Base-by-base conservation (phyloP, 768 basidiomycete species). In the Lactarius tabidus region DNA sequence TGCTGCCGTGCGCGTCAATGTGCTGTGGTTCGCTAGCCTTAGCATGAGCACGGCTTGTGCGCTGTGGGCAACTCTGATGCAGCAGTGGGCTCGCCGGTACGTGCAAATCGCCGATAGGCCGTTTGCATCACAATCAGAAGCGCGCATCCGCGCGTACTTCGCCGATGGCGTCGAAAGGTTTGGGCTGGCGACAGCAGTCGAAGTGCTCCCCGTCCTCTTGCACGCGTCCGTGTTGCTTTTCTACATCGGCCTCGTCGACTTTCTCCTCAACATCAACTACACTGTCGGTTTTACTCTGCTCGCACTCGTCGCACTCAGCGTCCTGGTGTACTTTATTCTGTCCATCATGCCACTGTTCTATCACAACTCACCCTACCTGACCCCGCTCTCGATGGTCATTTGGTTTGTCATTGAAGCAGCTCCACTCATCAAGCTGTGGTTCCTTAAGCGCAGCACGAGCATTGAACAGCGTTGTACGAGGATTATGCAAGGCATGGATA, bases 171-270 rank as follows among this genome's bases (percentile, higher is more conserved):
- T 68, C 29, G 59, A 69, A 7, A 53, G 15, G 26, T 69, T 60
- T 7, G 48, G 26, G 17, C 56, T 67, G 31, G 51, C 59, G 28
- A 62, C 62, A 9, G 62, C 62, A 1, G 66, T 69, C 29, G 68
- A 69, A 14, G 68, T 59, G 36, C 62, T 69, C 20, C 68, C 68
- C 18, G 51, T 57, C 20, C 62, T 69, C 48, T 31, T 69, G 14
- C 68, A 69, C 28, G 29, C 59, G 3, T 68, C 68, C 2, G 41
- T 69, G 20, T 63, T 69, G 35, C 23, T 70, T 3, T 70, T 70
- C 56, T 59, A 63, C 57, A 28, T 51, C 6, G 69, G 69, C 23
- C 62, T 70, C 38, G 3, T 59, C 53, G 64, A 63, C 20, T 70
- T 70, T 43, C 59, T 70, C n/a, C 0, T 55, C 45, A 41, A 57